A percentile compares a stretch with the other conserved stretches of the same genome.
These are phyloP conservation scores for Lindgomyces ingoldianus DNA, from an alignment of 495 filamentous ascomycete species.

Conservation along the genomic window DNA sequence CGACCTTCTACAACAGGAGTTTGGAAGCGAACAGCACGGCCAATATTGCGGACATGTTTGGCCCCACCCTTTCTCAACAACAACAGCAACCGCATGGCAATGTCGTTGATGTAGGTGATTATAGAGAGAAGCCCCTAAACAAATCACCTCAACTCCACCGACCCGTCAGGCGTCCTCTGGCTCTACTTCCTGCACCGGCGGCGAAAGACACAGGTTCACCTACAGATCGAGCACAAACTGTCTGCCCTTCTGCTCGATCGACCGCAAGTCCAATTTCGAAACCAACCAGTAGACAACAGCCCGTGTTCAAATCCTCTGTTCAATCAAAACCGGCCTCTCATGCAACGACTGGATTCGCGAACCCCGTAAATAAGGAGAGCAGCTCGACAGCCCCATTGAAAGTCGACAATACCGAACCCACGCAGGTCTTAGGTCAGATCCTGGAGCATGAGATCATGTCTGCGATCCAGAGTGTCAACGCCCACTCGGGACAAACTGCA, in stretches of 20 bases:
- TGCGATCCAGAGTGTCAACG: constrained; percentile 52
- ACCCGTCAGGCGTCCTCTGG: constrained; percentile 35
- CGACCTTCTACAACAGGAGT: constrained; percentile 89
- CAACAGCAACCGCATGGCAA: constrained; percentile 44
- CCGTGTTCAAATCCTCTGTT: constrained; percentile 22
- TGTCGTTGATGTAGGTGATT: constrained; percentile 46
- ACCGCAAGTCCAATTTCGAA: constrained; percentile 29
- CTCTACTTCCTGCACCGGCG: constrained; percentile 41
- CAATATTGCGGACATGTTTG: constrained; percentile 47
- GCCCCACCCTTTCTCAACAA: constrained; percentile 42
- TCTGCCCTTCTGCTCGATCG: constrained; percentile 29
- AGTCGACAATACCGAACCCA: constrained; percentile 35
- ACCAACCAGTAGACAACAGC: constrained; percentile 21
- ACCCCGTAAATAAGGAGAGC: background rate
- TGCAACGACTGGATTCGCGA: background rate
- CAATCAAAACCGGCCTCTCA: background rate
- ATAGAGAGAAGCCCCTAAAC: constrained; percentile 29
- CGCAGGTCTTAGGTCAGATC: constrained; percentile 29
- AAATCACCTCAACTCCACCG: constrained; percentile 37
- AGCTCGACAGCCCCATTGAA: constrained; percentile 28
- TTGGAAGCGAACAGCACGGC: constrained; percentile 56
- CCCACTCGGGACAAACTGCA: constrained; percentile 44
- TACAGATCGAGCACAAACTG: constrained; percentile 22
- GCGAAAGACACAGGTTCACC: constrained; percentile 23
- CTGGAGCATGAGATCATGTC: constrained; percentile 73